Evolutionary conservation across 768 basidiomycete genomes (phyloP), one percentile per base, ranked within the genome.

Genomic region (Coprinellus micaceus): DNA sequence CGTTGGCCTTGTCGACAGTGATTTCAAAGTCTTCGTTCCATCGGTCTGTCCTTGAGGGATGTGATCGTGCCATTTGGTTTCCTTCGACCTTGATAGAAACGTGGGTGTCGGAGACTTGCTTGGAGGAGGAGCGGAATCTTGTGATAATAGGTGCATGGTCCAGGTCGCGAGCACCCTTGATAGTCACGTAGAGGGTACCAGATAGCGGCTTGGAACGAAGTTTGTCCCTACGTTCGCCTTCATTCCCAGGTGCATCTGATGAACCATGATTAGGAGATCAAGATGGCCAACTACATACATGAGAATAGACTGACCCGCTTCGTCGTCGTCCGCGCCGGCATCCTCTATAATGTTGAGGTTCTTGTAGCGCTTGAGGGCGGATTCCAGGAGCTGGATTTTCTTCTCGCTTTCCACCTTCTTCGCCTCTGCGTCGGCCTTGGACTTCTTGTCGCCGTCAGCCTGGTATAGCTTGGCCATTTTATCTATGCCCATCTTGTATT

Each of bases 11-110:
- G 77, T 98, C 96, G 39, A 98, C 91, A 0, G 87, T 80, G 57
- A 99, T 92, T 71, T 96, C 94, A 60, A 98, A 98, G 57, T 94
- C 91, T 71, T 99, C 95, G 67, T 93, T 92, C 97, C 97, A 99
- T 44, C 91, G 86, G 72, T 98, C 97, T 26, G 89, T 97, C 57
- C 94, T 86, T 10, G 94, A 88, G 7, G 93, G 91, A 67, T 96
- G 94, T 0, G 95, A 94, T 56, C 88, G 85, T 4, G 93, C 96
- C 13, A 91, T 81, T 63, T 94, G 91, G 19, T 91, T 94, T 21
- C 96, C 94, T 76, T 99, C 97, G 11, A 98, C 90, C 67, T 98
- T 97, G 74, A 98, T 83, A 30, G 92, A 92, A 41, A 98, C 90
- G 67, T 84, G 83, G 1, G 97, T 96, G 68, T 99, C 97, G 56